Percentiles rank a stretch among this genome's conserved stretches.
Evolutionary conservation across 2,329 filamentous ascomycete genomes (phyloP).

Genomic region (Magnaporthiopsis rhizophila): DNA sequence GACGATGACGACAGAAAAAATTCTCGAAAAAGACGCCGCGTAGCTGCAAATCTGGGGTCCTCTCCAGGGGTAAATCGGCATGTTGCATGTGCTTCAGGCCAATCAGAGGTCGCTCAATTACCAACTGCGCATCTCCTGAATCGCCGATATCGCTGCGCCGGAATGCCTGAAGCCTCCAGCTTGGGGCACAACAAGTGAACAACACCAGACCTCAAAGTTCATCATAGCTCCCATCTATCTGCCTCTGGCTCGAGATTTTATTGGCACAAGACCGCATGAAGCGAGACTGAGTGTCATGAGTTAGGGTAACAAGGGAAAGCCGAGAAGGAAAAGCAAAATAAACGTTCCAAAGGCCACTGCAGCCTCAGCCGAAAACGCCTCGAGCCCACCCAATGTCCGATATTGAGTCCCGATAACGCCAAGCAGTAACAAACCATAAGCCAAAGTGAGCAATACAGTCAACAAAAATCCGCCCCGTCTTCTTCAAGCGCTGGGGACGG

Average conservation of each 20-base stretch:
- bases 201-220: too few relatives aligned
- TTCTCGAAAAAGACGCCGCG: not conserved
- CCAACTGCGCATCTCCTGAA: slow-evolving; percentile 2
- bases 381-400: not conserved
- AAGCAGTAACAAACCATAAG: slow-evolving; percentile 1
- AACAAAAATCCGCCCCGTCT: not conserved
- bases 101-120: slow-evolving; percentile 13
- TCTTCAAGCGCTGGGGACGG: not conserved
- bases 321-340: not conserved
- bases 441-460: not conserved
- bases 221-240: not conserved
- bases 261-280: not conserved
- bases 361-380: not conserved
- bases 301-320: not conserved
- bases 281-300: not conserved
- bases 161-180: not conserved
- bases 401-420: not conserved
- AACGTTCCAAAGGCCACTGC: not conserved
- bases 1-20: not conserved
- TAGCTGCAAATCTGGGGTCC: not conserved
- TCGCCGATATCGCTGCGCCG: not conserved
- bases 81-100: slow-evolving; percentile 5
- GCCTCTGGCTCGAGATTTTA: not conserved
- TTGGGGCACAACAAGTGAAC: too few relatives aligned
- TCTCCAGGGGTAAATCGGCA: not conserved